Evolutionary conservation across 1,139 yeast genomes (phyloP).

Genomic region (Taphrina pruni): DNA sequence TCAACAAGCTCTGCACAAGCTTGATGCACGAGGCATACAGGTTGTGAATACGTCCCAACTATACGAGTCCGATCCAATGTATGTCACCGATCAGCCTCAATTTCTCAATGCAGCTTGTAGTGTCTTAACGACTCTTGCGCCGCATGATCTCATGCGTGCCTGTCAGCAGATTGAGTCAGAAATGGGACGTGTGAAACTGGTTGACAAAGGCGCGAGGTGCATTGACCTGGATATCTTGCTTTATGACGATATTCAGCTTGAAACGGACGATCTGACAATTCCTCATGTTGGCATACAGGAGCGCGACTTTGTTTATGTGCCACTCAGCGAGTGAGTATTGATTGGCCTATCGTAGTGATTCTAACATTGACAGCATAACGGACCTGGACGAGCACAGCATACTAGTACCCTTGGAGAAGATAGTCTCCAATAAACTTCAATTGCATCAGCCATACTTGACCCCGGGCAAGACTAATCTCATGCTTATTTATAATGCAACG

Average conservation of each 20-base stretch:
- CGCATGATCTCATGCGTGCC: constrained; percentile 65
- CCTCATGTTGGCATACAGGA: constrained; percentile 92
- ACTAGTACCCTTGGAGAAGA: constrained; percentile 12
- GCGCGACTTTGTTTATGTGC: constrained; percentile 86
- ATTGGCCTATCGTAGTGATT: not conserved
- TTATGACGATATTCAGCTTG: constrained; percentile 64
- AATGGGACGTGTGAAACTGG: constrained; percentile 71
- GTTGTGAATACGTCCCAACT: constrained; percentile 73
- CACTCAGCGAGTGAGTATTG: constrained; percentile 67
- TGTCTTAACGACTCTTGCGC: constrained; percentile 62
- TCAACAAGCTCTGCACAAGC: constrained; percentile 60
- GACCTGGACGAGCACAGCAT: constrained; percentile 25
- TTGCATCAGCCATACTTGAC: constrained; percentile 28
- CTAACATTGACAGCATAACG: not conserved
- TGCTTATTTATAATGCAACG: constrained; percentile 88
- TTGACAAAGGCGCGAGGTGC: constrained; percentile 89
- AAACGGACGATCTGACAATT: constrained; percentile 59
- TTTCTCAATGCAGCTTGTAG: constrained; percentile 70
- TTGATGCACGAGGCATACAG: constrained; percentile 57
- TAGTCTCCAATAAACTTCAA: not conserved
- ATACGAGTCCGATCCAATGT: constrained; percentile 93
- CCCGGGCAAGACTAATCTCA: constrained; percentile 56
- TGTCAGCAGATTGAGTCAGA: constrained; percentile 77
- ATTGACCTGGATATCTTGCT: constrained; percentile 87
- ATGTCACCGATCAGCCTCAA: constrained; percentile 75